These are phyloP conservation scores for Pyrenula aspistea DNA, from an alignment of 495 filamentous ascomycete species.

Conservation along the genomic window DNA sequence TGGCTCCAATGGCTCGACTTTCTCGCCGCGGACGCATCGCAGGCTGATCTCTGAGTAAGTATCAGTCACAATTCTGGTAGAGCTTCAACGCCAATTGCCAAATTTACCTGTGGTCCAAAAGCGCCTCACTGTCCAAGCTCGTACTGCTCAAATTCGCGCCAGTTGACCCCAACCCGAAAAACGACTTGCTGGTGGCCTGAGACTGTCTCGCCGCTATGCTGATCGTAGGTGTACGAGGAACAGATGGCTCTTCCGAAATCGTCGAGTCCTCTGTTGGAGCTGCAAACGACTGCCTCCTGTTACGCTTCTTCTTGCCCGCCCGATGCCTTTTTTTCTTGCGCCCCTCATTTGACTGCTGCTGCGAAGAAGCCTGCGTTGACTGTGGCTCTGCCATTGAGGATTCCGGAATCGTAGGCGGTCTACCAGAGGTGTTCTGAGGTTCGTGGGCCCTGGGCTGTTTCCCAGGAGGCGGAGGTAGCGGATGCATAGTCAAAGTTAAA, in stretches of 20 bases:
- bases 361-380: background rate
- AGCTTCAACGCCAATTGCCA: background rate
- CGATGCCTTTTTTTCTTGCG: constrained; percentile 34
- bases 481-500: no score
- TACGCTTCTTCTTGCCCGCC: constrained; percentile 46
- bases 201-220: background rate
- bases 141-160: constrained; percentile 58
- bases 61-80: constrained; percentile 3
- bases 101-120: constrained; percentile 67
- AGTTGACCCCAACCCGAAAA: constrained; percentile 41
- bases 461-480: background rate
- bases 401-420: background rate
- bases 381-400: background rate
- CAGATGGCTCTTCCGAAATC: background rate
- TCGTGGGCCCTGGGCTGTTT: background rate
- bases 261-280: constrained; percentile 23
- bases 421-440: background rate
- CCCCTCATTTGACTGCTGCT: constrained; percentile 3
- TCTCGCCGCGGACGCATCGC: constrained; percentile 57
- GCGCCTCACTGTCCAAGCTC: constrained; percentile 68
- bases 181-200: constrained; percentile 20
- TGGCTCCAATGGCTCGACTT: constrained; percentile 17
- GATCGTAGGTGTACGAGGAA: background rate
- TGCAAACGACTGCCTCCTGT: constrained; percentile 53
- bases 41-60: constrained; percentile 47